Percentiles rank a stretch among this genome's conserved stretches.
Conservation (phyloP, 1,139 yeast genomes). For the Suhomyces coccinellae region DNA sequence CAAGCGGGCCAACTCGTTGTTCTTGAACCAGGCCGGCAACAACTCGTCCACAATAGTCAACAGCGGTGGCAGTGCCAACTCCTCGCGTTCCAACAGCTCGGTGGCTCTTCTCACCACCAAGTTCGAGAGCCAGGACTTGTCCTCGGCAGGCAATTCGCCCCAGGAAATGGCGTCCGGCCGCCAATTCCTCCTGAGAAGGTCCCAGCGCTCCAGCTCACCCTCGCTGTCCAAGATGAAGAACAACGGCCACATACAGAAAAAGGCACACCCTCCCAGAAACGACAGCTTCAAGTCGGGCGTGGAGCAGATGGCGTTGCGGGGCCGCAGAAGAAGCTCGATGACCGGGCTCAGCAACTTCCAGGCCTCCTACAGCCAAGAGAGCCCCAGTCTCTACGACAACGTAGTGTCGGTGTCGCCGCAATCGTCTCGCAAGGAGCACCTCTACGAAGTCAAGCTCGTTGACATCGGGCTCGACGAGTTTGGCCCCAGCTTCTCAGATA, state of each 20-base stretch:
- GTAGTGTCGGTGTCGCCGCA: conserved; percentile 7
- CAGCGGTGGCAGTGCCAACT: conserved; percentile 7
- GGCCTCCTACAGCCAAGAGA: background rate
- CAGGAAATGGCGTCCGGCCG: conserved; percentile 7
- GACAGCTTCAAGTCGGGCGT: conserved; percentile 7
- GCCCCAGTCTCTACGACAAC: background rate
- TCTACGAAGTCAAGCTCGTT: conserved; percentile 3
- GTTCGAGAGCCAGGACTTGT: conserved; percentile 30
- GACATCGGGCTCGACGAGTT: conserved; percentile 8
- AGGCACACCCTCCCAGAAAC: conserved; percentile 17
- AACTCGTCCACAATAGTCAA: conserved; percentile 1
- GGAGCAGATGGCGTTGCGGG: conserved; percentile 5
- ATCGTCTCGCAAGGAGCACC: background rate
- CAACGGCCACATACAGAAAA: conserved; percentile 36
- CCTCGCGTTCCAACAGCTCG: conserved; percentile 17
- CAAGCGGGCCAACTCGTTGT: conserved; percentile 18
- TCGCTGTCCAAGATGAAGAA: conserved; percentile 27
- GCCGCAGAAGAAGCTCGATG: conserved; percentile 8
- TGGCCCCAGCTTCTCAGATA: conserved; percentile 5
- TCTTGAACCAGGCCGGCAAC: conserved; percentile 11
- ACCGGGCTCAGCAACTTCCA: background rate
- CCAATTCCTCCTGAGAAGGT: conserved; percentile 15
- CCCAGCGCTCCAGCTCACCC: conserved; percentile 20
- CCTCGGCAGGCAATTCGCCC: conserved; percentile 24
- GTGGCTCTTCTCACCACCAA: conserved; percentile 30